Conservation (phyloP, 2,329 filamentous ascomycete species). For the Hypoxylon sp. region DNA sequence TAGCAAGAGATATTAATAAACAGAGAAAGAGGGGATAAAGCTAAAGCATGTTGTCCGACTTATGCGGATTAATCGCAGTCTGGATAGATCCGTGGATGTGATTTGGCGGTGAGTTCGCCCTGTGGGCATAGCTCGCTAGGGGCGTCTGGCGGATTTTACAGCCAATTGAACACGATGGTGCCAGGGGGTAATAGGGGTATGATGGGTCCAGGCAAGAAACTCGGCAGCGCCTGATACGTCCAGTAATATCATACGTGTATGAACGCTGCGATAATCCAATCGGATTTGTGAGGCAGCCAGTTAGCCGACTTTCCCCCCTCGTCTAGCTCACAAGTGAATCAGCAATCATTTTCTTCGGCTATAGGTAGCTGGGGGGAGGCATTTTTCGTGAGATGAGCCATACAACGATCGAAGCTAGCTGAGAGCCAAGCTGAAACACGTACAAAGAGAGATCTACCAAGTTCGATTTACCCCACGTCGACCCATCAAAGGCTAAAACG, state of each 20-base stretch:
- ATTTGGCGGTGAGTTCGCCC: conserved; percentile 14
- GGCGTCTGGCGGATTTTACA: conserved; percentile 1
- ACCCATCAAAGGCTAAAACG: conserved; percentile 10
- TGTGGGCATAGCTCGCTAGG: conserved; percentile 10
- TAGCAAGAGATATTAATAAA: conserved; percentile 1
- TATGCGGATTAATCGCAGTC: background rate
- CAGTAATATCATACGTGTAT: conserved; percentile 13
- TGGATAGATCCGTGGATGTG: conserved; percentile 6
- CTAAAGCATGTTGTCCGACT: conserved; percentile 4
- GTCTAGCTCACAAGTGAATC: background rate
- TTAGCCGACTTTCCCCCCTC: conserved; percentile 1
- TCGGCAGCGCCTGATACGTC: conserved; percentile 18
- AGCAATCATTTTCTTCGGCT: conserved; percentile 6
- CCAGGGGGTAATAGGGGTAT: background rate
- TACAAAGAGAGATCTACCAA: conserved; percentile 3
- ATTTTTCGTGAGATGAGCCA: background rate
- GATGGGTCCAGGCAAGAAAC: conserved; percentile 9
- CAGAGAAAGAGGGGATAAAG: conserved; percentile 1
- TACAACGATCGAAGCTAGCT: conserved; percentile 1
- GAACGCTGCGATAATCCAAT: conserved; percentile 17
- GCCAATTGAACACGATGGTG: conserved; percentile 9
- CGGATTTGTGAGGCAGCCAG: conserved; percentile 2
- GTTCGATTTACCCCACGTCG: conserved; percentile 6
- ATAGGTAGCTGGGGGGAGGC: background rate
- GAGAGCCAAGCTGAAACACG: background rate